These are phyloP conservation scores for Eucalyptus melliodora DNA, from an alignment of 345 rosid species.

Conservation along the genomic window DNA sequence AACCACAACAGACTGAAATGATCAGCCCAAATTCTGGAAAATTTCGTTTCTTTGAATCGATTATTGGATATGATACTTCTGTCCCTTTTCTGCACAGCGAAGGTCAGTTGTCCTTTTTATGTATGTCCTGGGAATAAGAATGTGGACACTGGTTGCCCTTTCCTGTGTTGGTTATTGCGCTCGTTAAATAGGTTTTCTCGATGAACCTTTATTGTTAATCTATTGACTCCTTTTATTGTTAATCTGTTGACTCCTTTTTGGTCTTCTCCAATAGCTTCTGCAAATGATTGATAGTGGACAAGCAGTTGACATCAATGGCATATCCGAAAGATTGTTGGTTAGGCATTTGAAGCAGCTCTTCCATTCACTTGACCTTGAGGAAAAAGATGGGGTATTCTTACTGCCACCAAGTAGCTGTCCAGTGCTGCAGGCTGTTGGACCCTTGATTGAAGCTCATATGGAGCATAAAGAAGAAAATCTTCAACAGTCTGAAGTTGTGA, in stretches of 20 bases:
- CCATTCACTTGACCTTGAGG: constrained; percentile 46
- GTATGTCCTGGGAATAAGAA: neutral
- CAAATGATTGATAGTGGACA: constrained; percentile 88
- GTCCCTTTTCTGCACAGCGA: neutral
- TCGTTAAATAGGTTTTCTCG: neutral
- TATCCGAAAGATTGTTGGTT: constrained; percentile 48
- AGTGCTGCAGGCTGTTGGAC: constrained; percentile 47
- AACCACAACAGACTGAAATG: neutral
- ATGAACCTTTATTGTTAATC: neutral
- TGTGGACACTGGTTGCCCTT: neutral
- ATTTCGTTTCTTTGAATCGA: neutral
- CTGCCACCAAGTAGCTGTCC: constrained; percentile 33
- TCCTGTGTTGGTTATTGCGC: neutral
- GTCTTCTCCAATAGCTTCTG: constrained; percentile 35
- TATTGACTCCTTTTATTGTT: neutral
- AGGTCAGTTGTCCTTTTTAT: neutral
- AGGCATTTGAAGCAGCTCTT: constrained; percentile 67
- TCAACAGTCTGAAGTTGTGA: constrained; percentile 4
- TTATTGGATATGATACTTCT: neutral
- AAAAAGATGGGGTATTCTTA: constrained; percentile 62
- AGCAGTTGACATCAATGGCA: constrained; percentile 86
- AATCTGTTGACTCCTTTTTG: neutral
- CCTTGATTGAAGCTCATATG: constrained; percentile 26
- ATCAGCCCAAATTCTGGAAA: neutral
- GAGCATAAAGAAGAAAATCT: constrained; percentile 17